Base-by-base conservation (phyloP, 2,329 filamentous ascomycete species). In the Claviceps sp. region DNA sequence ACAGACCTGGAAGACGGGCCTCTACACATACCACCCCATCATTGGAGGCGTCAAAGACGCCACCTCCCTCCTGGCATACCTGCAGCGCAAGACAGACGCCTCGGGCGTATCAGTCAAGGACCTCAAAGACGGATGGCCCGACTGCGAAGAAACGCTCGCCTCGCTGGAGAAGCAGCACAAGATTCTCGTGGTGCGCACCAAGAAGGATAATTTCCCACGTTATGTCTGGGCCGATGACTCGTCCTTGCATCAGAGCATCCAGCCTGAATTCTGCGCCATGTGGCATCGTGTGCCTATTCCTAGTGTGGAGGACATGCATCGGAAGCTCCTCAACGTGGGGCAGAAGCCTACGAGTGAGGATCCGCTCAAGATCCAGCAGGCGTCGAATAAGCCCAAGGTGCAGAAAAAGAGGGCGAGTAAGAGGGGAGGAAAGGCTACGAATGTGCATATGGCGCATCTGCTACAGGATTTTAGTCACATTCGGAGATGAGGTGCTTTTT, bases 101-200 rank as follows among this genome's bases (percentile, higher is more conserved):
- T 82, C 85, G 57, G 88, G 88, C 13, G 79, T 97, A 51, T 77
- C 77, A 39, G 88, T 97, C 56, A 89, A 88, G 66, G 89, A 96
- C 61, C 78, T 98, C 55, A 95, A 95, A 69, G 93, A 98, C 65
- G 93, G 93, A 56, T 98, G 93, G 93, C 82, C 85, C 23, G 83
- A 85, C 60, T 94, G 88, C 62, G 82, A 90, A 54, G 79, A 84
- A 20, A 79, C 85, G 9, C 85, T 98, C 64, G 79, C 85, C 56
- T 75, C 79, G 58, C 76, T 98, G 49, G 91, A 96, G 71, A 70
- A 69, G 42, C 79, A 86, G 64, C 84, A 90, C 62, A 84, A 85
- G 66, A 76, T 97, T 45, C 76, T 97, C 38, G 88, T 96, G 5
- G 86, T 88, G 22, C 81, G 90, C 55, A 90, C 90, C 52, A 94